Percentiles rank a stretch among this genome's conserved stretches.
Evolutionary conservation across 164 flowering plant genomes (phyloP).

Genomic region (Stephania cephalantha): DNA sequence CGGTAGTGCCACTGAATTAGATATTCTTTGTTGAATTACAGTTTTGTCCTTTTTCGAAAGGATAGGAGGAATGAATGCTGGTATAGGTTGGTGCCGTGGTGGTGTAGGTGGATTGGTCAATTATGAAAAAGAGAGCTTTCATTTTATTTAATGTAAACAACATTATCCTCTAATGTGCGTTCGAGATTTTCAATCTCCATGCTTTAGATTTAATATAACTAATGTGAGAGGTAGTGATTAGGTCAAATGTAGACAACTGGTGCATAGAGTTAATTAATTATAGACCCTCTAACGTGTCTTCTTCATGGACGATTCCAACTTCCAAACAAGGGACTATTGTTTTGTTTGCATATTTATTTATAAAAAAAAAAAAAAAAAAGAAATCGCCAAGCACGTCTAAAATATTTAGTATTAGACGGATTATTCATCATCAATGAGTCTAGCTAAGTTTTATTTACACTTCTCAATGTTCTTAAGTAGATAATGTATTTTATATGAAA

Average conservation of each 20-base stretch:
- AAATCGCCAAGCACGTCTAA: too few relatives aligned
- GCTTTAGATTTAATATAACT: neutral
- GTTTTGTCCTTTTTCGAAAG: neutral
- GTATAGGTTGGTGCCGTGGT: neutral
- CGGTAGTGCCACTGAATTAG: neutral
- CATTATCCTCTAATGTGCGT: neutral
- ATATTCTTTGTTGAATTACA: neutral
- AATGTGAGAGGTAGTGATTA: neutral
- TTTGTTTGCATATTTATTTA: neutral
- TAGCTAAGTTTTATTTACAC: too few relatives aligned
- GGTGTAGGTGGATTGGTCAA: neutral
- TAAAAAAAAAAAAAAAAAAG: too few relatives aligned
- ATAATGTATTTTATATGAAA: too few relatives aligned
- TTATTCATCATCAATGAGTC: too few relatives aligned
- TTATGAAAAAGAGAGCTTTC: slow-evolving; percentile 2
- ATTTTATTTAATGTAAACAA: neutral
- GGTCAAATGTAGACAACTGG: slow-evolving; percentile 14
- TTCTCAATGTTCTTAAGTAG: neutral
- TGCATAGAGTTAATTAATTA: neutral
- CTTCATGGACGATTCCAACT: slow-evolving; percentile 1
- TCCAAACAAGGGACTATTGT: slow-evolving; percentile 1
- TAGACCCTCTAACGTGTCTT: slow-evolving; percentile 5
- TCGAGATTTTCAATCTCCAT: neutral
- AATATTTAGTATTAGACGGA: too few relatives aligned
- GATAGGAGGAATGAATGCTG: neutral